These are phyloP conservation scores for Ganoderma multipileum DNA, from an alignment of 1,284 basidiomycete species.

Conservation along the genomic window DNA sequence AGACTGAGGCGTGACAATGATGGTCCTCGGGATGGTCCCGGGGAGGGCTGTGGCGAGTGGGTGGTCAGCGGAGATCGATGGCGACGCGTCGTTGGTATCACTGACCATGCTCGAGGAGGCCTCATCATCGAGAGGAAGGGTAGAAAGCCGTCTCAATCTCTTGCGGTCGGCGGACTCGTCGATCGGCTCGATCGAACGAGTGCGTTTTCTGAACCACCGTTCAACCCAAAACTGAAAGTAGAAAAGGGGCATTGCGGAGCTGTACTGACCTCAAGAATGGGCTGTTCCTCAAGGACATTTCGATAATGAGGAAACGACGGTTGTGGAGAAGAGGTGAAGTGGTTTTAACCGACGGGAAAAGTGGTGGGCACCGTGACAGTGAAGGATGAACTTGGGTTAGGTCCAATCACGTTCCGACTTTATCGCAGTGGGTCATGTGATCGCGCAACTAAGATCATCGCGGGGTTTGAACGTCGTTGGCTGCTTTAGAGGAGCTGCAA, in stretches of 20 bases:
- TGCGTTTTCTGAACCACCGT: conserved; percentile 15
- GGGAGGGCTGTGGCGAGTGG: conserved; percentile 7
- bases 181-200: conserved; percentile 14
- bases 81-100: conserved; percentile 14
- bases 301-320: not conserved
- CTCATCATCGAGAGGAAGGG: conserved; percentile 9
- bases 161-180: conserved; percentile 15
- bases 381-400: not conserved
- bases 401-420: conserved; percentile 7
- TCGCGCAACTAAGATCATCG: conserved; percentile 14
- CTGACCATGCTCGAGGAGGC: conserved; percentile 12
- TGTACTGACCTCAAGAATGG: conserved; percentile 13
- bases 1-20: conserved; percentile 4
- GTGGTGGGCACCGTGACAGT: not conserved
- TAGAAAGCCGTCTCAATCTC: conserved; percentile 16
- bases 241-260: not conserved
- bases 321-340: not conserved
- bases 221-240: not conserved
- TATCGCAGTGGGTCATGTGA: conserved; percentile 22
- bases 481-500: not conserved
- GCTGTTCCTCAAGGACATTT: conserved; percentile 18
- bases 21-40: conserved; percentile 9
- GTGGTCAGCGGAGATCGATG: conserved; percentile 8
- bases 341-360: conserved; percentile 4
- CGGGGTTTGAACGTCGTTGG: not conserved